Percentiles rank a stretch among this genome's conserved stretches.
Conservation (phyloP, 805 yeast species). For the Candida verbasci region DNA sequence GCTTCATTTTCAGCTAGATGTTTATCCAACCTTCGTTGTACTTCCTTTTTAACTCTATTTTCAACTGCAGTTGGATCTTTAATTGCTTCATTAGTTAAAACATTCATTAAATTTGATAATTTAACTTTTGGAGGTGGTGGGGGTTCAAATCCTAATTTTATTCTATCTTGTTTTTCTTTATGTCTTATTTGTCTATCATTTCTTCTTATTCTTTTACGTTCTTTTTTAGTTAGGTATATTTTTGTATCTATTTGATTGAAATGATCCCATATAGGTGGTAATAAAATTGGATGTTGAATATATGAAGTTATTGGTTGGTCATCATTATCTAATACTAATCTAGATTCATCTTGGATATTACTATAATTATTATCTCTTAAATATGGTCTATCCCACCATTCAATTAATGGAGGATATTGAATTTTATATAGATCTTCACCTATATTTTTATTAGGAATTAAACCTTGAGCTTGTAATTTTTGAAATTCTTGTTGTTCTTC, state of each 20-base stretch:
- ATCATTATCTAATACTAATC: slow-evolving; percentile 32
- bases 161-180: slow-evolving; percentile 71
- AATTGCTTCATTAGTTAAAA: slow-evolving; percentile 78
- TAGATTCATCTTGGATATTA: slow-evolving; percentile 21
- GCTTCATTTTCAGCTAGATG: slow-evolving; percentile 62
- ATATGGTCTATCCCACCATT: slow-evolving; percentile 86
- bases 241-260: slow-evolving; percentile 32
- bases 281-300: slow-evolving; percentile 77
- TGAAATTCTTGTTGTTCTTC: slow-evolving; percentile 16
- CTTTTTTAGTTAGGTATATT: slow-evolving; percentile 69
- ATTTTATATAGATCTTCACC: slow-evolving; percentile 56
- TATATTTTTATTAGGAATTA: slow-evolving; percentile 45
- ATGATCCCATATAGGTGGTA: slow-evolving; percentile 55
- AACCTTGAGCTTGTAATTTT: slow-evolving; percentile 35
- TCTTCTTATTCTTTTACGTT: slow-evolving; percentile 66
- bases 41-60: slow-evolving; percentile 61
- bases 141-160: slow-evolving; percentile 76
- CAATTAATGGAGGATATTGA: slow-evolving; percentile 56
- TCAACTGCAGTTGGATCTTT: slow-evolving; percentile 88
- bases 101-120: slow-evolving; percentile 79
- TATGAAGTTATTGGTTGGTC: slow-evolving; percentile 57
- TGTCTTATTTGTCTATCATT: slow-evolving; percentile 60
- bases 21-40: slow-evolving; percentile 50
- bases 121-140: slow-evolving; percentile 90
- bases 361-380: slow-evolving; percentile 37